These are phyloP conservation scores for Xylariaceae sp. DNA, from an alignment of 2,329 filamentous ascomycete species.

Conservation along the genomic window DNA sequence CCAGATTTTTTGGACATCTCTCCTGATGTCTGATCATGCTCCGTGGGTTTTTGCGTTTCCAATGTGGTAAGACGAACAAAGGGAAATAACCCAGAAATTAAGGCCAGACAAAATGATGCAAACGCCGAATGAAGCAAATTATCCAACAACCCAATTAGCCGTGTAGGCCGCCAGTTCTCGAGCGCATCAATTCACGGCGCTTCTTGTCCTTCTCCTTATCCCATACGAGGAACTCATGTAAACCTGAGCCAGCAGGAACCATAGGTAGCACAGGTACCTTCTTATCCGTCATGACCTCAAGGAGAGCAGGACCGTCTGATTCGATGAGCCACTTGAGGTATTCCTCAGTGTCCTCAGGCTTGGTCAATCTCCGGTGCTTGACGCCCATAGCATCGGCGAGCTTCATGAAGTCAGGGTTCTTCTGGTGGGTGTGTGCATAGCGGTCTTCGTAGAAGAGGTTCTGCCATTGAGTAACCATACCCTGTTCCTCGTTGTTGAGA, in stretches of 20 bases:
- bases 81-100: not conserved
- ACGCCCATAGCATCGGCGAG: constrained; percentile 87
- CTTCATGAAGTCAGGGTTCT: constrained; percentile 95
- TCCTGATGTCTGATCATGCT: constrained; percentile 8
- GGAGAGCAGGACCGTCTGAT: constrained; percentile 81
- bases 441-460: constrained; percentile 95
- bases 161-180: constrained; percentile 53
- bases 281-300: constrained; percentile 88
- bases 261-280: constrained; percentile 95
- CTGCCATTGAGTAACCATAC: constrained; percentile 99
- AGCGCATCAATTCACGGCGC: constrained; percentile 60
- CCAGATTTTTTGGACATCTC: constrained; percentile 13
- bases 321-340: constrained; percentile 84
- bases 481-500: constrained; percentile 95
- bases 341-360: constrained; percentile 71
- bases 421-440: constrained; percentile 86
- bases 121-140: constrained; percentile 16
- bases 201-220: constrained; percentile 56
- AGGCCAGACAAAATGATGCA: constrained; percentile 11
- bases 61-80: not conserved
- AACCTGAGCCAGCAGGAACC: constrained; percentile 80
- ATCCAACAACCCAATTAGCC: constrained; percentile 22
- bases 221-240: constrained; percentile 92
- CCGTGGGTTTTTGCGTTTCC: constrained; percentile 3
- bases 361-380: constrained; percentile 64